Percentiles rank a stretch among this genome's conserved stretches.
These are phyloP conservation scores for Bullera alba DNA, from an alignment of 768 basidiomycete genomes.

Conservation along the genomic window DNA sequence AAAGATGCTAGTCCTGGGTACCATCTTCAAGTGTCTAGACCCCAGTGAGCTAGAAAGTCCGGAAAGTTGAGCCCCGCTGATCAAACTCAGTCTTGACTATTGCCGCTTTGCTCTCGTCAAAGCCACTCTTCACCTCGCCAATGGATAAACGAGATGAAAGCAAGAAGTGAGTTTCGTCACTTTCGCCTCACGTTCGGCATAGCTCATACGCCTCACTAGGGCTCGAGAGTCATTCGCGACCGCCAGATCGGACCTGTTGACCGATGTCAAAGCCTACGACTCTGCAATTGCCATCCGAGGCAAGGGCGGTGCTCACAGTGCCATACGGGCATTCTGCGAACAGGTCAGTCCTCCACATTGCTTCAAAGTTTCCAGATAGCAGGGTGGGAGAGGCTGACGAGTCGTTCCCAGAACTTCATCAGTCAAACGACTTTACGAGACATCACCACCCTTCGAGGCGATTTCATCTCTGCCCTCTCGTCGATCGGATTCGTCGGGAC, in stretches of 20 bases:
- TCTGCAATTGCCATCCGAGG: slow-evolving; percentile 48
- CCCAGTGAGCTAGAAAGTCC: slow-evolving; percentile 46
- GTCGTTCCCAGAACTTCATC: slow-evolving; percentile 67
- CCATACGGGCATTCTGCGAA: slow-evolving; percentile 62
- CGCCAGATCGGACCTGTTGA: slow-evolving; percentile 75
- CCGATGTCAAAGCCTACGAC: slow-evolving; percentile 69
- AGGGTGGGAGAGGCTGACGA: neutral
- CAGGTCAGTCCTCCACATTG: slow-evolving; percentile 52
- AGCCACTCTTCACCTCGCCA: slow-evolving; percentile 74
- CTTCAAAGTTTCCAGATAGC: neutral
- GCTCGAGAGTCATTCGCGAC: slow-evolving; percentile 64
- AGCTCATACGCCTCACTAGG: slow-evolving; percentile 47
- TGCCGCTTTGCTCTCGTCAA: slow-evolving; percentile 74
- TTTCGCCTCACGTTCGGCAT: neutral
- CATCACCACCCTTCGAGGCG: slow-evolving; percentile 66
- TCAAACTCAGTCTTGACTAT: slow-evolving; percentile 58
- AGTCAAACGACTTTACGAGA: slow-evolving; percentile 66
- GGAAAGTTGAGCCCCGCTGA: neutral
- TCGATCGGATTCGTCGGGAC: slow-evolving; percentile 60
- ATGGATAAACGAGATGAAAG: slow-evolving; percentile 79
- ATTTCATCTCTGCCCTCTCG: slow-evolving; percentile 64
- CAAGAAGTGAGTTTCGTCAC: slow-evolving; percentile 52
- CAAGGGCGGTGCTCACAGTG: slow-evolving; percentile 53
- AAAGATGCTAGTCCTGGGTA: slow-evolving; percentile 86
- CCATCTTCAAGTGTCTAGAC: slow-evolving; percentile 73